Conservation (phyloP, 1,139 yeast species). For the Kodamaea sp. region DNA sequence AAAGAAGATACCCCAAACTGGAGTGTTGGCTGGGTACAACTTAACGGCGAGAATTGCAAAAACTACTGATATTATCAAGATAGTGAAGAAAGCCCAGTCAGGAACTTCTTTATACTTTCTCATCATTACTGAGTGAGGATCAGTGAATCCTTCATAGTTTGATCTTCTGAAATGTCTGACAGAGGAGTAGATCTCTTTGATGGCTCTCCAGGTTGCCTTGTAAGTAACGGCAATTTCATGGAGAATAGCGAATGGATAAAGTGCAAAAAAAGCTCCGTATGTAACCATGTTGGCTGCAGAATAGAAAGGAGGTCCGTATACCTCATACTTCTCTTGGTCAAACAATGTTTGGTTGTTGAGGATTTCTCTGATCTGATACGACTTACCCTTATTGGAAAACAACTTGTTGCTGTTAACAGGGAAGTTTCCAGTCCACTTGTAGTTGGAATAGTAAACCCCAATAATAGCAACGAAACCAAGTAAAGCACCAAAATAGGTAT, state of each 20-base stretch:
- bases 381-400: constrained; percentile 16
- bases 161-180: constrained; percentile 10
- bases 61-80: constrained; percentile 19
- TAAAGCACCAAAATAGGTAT: constrained; percentile 36
- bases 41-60: constrained; percentile 25
- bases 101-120: constrained; percentile 23
- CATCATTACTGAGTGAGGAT: constrained; percentile 21
- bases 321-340: constrained; percentile 17
- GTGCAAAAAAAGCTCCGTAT: constrained; percentile 35
- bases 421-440: constrained; percentile 16
- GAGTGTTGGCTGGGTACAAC: constrained; percentile 38
- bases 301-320: constrained; percentile 45
- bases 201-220: constrained; percentile 9
- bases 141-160: constrained; percentile 19
- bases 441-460: constrained; percentile 26
- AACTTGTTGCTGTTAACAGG: constrained; percentile 16
- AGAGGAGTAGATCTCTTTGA: constrained; percentile 5
- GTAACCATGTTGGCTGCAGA: constrained; percentile 43
- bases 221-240: constrained; percentile 12
- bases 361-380: constrained; percentile 14
- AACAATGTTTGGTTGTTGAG: constrained; percentile 13
- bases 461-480: constrained; percentile 36
- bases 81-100: constrained; percentile 21
- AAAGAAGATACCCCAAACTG: constrained; percentile 30
- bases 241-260: constrained; percentile 16